A percentile compares a stretch with the other conserved stretches of the same genome.
These are phyloP conservation scores for Ustilaginoidea virens DNA, from an alignment of 2,329 filamentous ascomycete species.

Conservation along the genomic window DNA sequence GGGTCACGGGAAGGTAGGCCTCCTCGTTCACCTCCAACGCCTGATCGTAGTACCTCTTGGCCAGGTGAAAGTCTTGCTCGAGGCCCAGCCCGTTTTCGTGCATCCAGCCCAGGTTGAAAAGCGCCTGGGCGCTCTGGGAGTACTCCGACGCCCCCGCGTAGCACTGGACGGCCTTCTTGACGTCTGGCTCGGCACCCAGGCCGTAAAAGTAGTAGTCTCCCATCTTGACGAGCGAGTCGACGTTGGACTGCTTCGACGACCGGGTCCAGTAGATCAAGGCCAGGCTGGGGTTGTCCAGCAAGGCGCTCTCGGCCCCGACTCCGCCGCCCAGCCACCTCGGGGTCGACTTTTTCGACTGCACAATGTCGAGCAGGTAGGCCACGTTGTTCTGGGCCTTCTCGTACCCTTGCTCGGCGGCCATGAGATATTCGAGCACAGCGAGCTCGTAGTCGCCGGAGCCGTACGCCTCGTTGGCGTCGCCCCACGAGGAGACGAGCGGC, in stretches of 20 bases:
- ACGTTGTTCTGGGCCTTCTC: constrained; percentile 83
- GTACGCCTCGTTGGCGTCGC: constrained; percentile 71
- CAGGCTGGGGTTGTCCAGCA: constrained; percentile 40
- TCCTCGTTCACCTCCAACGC: constrained; percentile 84
- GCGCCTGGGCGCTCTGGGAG: constrained; percentile 80
- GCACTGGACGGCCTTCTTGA: constrained; percentile 81
- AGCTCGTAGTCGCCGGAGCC: constrained; percentile 64
- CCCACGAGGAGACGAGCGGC: constrained; percentile 59
- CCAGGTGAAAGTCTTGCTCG: constrained; percentile 90
- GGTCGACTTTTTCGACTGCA: constrained; percentile 31
- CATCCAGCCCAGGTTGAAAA: constrained; percentile 99
- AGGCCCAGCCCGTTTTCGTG: constrained; percentile 92
- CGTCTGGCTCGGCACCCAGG: constrained; percentile 53
- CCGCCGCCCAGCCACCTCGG: constrained; percentile 29
- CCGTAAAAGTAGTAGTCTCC: constrained; percentile 91
- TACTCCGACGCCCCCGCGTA: constrained; percentile 87
- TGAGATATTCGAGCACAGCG: constrained; percentile 66
- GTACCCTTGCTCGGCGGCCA: constrained; percentile 86
- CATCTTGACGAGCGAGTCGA: constrained; percentile 93
- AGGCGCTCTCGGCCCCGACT: constrained; percentile 14
- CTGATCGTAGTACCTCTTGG: constrained; percentile 90
- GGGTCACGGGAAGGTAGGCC: constrained; percentile 81
- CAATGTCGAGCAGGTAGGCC: constrained; percentile 68
- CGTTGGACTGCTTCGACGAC: constrained; percentile 82
- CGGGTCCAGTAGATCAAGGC: constrained; percentile 91